Evolutionary conservation across 1,284 basidiomycete genomes (phyloP), one percentile per base, ranked within the genome.

Genomic region (Phellinidium pouzarii): DNA sequence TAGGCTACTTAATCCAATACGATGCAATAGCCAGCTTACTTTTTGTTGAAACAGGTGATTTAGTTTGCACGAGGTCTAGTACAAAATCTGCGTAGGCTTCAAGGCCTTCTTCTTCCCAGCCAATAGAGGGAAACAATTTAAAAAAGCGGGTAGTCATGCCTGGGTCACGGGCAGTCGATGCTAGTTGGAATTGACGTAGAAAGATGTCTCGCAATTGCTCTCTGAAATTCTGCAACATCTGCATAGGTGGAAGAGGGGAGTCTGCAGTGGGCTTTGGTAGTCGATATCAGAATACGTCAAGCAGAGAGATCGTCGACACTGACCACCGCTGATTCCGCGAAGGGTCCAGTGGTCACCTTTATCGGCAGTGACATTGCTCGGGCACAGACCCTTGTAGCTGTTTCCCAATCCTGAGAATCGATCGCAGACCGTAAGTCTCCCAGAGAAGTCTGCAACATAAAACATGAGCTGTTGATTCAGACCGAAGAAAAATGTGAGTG

Each of bases 81-180:
- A 98, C 93, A 68, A 98, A 99, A 14, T 84, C 79, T 0, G 92
- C 89, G 69, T 99, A 99, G 0, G 87, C 90, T 57, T 90, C 82
- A n/a, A 99, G 74, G 0, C 96, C 96, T 66, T 95, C 91, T n/a
- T 78, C 73, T 65, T 91, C 86, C 79, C 83, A 88, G 12, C 93
- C 92, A 48, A 99, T 91, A 1, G 85, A 84, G 1, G 96, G 95
- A 69, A 99, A 98, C 1, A 99, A 76, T 65, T 96, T 94, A 77
- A 99, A 98, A 71, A 92, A 99, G 4, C 94, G 82, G 59, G 86
- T 94, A 1, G 93, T 96, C 12, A 87, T 85, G 20, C 84, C 84
- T 45, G 92, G 87, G 68, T 94, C 92, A 42, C 87, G 79, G 4
- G 80, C 78, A 6, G 76, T 77, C 1, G 91, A 90, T 3, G 91